Conservation (phyloP, 768 basidiomycete species). For the Rubroboletus satanas region DNA sequence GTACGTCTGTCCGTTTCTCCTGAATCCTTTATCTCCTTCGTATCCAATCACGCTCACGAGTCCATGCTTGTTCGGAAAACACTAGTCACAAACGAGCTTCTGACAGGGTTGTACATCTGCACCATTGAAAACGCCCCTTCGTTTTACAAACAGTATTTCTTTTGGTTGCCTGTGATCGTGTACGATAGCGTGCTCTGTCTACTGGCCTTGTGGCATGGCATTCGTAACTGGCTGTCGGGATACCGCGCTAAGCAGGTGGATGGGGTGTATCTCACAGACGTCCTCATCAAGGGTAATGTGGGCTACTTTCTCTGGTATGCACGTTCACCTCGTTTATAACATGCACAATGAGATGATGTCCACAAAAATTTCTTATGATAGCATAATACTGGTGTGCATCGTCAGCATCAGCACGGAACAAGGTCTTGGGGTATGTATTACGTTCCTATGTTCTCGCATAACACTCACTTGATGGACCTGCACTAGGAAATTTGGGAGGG, state of each 20-base stretch:
- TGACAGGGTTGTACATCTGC: neutral
- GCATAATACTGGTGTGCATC: too few relatives aligned
- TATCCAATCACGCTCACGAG: too few relatives aligned
- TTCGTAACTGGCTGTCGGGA: neutral
- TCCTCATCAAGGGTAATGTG: slow-evolving; percentile 12
- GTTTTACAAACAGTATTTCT: neutral
- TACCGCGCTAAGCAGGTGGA: neutral
- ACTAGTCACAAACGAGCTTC: neutral
- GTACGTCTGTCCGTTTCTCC: neutral
- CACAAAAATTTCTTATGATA: too few relatives aligned
- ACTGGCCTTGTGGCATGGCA: neutral
- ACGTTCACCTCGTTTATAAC: neutral
- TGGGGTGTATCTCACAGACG: neutral
- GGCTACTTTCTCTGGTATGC: slow-evolving; percentile 18
- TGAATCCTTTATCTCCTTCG: neutral
- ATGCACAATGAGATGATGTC: neutral
- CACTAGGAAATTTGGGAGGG: too few relatives aligned
- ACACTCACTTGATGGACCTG: too few relatives aligned
- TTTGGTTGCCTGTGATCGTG: neutral
- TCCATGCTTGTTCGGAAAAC: too few relatives aligned
- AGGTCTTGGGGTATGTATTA: too few relatives aligned
- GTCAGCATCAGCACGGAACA: too few relatives aligned
- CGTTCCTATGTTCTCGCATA: too few relatives aligned
- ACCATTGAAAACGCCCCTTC: neutral
- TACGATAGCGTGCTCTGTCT: neutral